Evolutionary conservation across 768 basidiomycete species (phyloP).

Genomic region (Termitomyces sp.): DNA sequence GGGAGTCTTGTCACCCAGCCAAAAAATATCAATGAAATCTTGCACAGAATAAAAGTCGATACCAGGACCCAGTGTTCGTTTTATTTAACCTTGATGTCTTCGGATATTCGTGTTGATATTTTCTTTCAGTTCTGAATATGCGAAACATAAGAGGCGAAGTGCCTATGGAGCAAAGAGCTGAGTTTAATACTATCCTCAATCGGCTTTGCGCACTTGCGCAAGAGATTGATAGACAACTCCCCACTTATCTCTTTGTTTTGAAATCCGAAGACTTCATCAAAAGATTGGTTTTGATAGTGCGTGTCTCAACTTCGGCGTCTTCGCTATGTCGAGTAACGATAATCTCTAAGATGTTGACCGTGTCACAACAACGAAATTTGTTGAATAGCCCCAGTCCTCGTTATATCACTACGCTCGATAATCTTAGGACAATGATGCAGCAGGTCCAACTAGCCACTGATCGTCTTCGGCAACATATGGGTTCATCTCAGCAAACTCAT

Average conservation of each 20-base stretch:
- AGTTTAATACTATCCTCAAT: conserved; percentile 49
- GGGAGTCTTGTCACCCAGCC: neutral
- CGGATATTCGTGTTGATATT: neutral
- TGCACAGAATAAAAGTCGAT: conserved; percentile 8
- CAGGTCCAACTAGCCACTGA: conserved; percentile 16
- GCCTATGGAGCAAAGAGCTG: conserved; percentile 47
- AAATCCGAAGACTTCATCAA: conserved; percentile 44
- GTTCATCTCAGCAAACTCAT: conserved; percentile 12
- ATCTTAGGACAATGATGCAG: conserved; percentile 36
- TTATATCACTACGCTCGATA: conserved; percentile 32
- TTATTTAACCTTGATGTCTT: neutral
- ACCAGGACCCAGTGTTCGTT: conserved; percentile 7
- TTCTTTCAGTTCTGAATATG: conserved; percentile 23
- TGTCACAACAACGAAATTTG: conserved; percentile 38
- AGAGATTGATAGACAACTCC: conserved; percentile 50
- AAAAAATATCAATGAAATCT: neutral
- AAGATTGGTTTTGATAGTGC: conserved; percentile 50
- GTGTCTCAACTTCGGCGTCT: conserved; percentile 18
- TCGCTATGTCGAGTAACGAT: conserved; percentile 6
- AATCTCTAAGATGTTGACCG: conserved; percentile 34
- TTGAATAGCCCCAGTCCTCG: conserved; percentile 34
- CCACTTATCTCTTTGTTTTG: conserved; percentile 38
- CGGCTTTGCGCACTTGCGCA: conserved; percentile 35
- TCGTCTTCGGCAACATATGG: conserved; percentile 16
- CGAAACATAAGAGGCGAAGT: conserved; percentile 33